These are phyloP conservation scores for Strigomonas culicis DNA, from an alignment of 208 protist species.

Conservation along the genomic window DNA sequence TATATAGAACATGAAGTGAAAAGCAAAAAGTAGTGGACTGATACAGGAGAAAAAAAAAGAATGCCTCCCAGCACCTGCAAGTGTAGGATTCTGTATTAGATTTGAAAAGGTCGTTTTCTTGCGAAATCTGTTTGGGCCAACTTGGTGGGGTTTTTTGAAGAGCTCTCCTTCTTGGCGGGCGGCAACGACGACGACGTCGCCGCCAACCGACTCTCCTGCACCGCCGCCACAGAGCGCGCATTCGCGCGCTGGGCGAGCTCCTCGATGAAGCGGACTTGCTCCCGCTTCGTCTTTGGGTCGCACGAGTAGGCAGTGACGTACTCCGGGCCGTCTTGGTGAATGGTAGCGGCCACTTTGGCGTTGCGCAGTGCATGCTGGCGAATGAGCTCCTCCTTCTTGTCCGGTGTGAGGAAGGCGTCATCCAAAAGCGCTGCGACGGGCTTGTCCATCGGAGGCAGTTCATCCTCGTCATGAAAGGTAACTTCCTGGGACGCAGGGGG, in stretches of 20 bases:
- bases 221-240: background rate
- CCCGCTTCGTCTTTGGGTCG: conserved; percentile 58
- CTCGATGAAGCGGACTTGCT: conserved; percentile 77
- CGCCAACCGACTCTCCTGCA: background rate
- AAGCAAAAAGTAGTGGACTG: background rate
- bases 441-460: background rate
- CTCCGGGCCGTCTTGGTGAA: conserved; percentile 60
- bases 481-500: background rate
- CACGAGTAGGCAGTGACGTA: conserved; percentile 67
- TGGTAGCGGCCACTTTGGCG: conserved; percentile 35
- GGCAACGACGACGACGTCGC: background rate
- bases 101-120: conserved; percentile 4
- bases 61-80: background rate
- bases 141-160: background rate
- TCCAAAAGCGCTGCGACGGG: too few relatives aligned
- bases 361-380: conserved; percentile 30
- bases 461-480: background rate
- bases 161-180: background rate
- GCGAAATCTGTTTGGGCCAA: conserved; percentile 1
- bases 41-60: background rate
- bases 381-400: conserved; percentile 19
- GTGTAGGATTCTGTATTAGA: background rate
- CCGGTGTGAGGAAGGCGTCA: conserved; percentile 12
- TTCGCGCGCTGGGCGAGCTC: conserved; percentile 23
- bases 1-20: background rate